A percentile compares a stretch with the other conserved stretches of the same genome.
Conservation (phyloP, 306 rosid species). For the Vachellia collinsii region DNA sequence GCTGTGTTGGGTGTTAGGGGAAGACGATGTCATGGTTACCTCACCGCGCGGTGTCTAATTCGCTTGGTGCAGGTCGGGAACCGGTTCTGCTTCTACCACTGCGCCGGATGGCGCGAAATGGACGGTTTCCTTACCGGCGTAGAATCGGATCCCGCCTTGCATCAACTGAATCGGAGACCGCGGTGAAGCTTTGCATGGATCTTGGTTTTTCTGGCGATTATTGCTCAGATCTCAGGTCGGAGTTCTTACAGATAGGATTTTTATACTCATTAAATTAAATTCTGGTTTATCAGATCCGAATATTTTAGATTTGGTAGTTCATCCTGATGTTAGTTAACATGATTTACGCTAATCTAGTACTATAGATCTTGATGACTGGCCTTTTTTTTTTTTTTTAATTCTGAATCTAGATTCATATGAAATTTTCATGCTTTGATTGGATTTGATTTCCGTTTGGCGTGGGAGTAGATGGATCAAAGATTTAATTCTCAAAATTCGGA, state of each 20-base stretch:
- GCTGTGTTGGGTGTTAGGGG: background rate
- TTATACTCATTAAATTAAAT: constrained; percentile 10
- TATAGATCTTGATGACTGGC: constrained; percentile 38
- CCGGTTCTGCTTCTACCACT: constrained; percentile 42
- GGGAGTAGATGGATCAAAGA: background rate
- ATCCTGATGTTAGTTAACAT: background rate
- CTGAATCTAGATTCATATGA: constrained; percentile 30
- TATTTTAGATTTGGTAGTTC: constrained; percentile 17
- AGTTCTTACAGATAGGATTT: constrained; percentile 19
- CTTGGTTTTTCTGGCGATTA: constrained; percentile 23
- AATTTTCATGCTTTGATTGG: constrained; percentile 10
- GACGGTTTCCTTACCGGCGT: constrained; percentile 12
- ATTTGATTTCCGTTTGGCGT: constrained; percentile 11
- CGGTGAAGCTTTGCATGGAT: constrained; percentile 57
- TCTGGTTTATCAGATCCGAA: constrained; percentile 47
- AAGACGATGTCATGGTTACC: constrained; percentile 33
- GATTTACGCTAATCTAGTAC: background rate
- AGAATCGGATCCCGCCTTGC: constrained; percentile 94
- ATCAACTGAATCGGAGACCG: constrained; percentile 97
- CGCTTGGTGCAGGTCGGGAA: constrained; percentile 99
- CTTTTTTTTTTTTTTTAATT: background rate
- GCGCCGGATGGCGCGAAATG: constrained; percentile 21
- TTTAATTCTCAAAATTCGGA: background rate
- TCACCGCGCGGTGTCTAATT: constrained; percentile 89
- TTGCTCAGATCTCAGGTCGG: constrained; percentile 50